Conservation (phyloP, 2,329 filamentous ascomycete species). For the Diaporthe humulicola region DNA sequence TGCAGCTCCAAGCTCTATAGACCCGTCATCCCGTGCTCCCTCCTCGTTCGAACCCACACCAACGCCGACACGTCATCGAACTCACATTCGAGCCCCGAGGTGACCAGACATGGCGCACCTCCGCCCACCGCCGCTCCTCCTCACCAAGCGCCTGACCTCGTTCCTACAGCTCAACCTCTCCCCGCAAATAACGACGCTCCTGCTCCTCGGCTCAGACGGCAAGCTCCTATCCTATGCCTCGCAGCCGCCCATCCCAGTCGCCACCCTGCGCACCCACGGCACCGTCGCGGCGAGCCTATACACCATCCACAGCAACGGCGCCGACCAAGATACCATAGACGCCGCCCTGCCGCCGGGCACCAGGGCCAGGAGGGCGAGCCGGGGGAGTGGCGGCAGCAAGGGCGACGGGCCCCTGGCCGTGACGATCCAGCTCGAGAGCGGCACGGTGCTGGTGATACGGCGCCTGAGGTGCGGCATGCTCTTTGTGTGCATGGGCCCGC, state of each 20-base stretch:
- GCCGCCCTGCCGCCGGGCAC: slow-evolving; percentile 45
- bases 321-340: slow-evolving; percentile 54
- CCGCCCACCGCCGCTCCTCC: slow-evolving; percentile 67
- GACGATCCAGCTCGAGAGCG: slow-evolving; percentile 69
- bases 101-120: slow-evolving; percentile 31
- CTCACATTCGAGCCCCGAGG: background rate
- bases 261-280: slow-evolving; percentile 71
- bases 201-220: slow-evolving; percentile 71
- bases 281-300: slow-evolving; percentile 75
- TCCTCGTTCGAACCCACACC: background rate
- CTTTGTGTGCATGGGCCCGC: slow-evolving; percentile 70
- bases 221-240: slow-evolving; percentile 75
- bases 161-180: slow-evolving; percentile 73
- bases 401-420: slow-evolving; percentile 51
- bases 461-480: slow-evolving; percentile 70
- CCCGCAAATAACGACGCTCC: slow-evolving; percentile 68
- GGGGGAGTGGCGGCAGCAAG: slow-evolving; percentile 35
- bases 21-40: background rate
- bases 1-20: background rate
- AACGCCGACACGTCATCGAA: background rate
- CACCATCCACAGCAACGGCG: slow-evolving; percentile 66
- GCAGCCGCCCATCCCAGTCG: slow-evolving; percentile 60
- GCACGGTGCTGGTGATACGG: slow-evolving; percentile 70
- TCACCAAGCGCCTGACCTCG: slow-evolving; percentile 74
- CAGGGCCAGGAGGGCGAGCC: slow-evolving; percentile 39